Conservation (phyloP, 2,329 filamentous ascomycete species). For the Diaporthe citriasiana region DNA sequence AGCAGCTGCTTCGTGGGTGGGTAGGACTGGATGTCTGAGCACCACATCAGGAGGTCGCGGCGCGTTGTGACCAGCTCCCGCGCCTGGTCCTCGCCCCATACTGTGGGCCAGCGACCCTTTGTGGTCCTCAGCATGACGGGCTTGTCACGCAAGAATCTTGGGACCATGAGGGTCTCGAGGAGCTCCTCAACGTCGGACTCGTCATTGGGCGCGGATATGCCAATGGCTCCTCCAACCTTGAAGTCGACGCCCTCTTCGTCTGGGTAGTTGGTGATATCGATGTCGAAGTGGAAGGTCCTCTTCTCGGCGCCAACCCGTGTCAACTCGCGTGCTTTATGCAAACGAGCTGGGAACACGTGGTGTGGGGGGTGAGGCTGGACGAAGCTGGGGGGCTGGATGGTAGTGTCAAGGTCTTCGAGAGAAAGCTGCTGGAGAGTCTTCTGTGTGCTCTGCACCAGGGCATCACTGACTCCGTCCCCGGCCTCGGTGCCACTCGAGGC, state of each 20-base stretch:
- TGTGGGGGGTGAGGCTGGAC: constrained; percentile 96
- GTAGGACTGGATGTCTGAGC: constrained; percentile 92
- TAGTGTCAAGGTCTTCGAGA: constrained; percentile 66
- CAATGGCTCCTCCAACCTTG: constrained; percentile 95
- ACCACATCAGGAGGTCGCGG: constrained; percentile 95
- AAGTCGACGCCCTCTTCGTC: constrained; percentile 89
- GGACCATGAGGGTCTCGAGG: constrained; percentile 84
- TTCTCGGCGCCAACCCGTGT: constrained; percentile 93
- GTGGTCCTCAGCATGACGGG: constrained; percentile 83
- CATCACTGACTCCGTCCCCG: constrained; percentile 55
- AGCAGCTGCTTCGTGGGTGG: constrained; percentile 91
- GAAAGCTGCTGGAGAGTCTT: constrained; percentile 47
- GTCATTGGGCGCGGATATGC: constrained; percentile 91
- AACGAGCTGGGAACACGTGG: constrained; percentile 89
- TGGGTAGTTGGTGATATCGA: constrained; percentile 94
- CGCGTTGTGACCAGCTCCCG: constrained; percentile 91
- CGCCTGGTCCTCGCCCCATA: constrained; percentile 92
- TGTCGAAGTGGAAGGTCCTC: constrained; percentile 96
- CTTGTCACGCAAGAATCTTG: constrained; percentile 86
- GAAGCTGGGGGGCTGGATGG: constrained; percentile 84
- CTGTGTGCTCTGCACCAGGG: constrained; percentile 43
- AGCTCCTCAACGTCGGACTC: constrained; percentile 83
- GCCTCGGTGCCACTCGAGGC: constrained; percentile 55
- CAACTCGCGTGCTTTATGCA: constrained; percentile 87
- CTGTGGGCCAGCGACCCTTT: constrained; percentile 92